Base-by-base conservation (phyloP, 2,329 filamentous ascomycete species). In the Microsporum audouinii region DNA sequence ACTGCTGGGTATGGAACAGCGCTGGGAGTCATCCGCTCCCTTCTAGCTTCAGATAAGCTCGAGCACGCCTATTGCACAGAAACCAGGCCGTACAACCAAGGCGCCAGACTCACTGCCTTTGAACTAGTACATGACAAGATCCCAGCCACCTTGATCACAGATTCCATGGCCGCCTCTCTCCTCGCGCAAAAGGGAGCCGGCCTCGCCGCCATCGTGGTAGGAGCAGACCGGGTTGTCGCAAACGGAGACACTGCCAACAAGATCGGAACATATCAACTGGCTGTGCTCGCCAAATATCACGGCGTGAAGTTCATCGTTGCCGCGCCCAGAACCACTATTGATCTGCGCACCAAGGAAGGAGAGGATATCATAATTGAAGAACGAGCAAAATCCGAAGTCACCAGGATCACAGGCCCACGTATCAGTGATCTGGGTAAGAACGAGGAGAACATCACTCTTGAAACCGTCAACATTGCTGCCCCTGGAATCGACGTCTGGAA, bases 211-310 rank as follows among this genome's bases (percentile, higher is more conserved):
- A 89, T 99, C 58, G 87, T 99, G 34, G 94, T 99, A 0, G 94
- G 94, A 33, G 94, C 94, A 2, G 94, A 99, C 73, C 85, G 94
- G 61, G 94, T 99, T 12, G 94, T 92, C 36, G 88, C 91, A 58
- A 99, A 99, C 69, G 94, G 94, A 34, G 94, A 99, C 76, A 97
- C 94, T 0, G 94, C 94, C 61, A 99, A 99, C 78, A 99, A 99
- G 79, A 95, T 99, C 64, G 94, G 94, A 58, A 99, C 94, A 0
- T 97, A 99, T 72, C 83, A 87, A 60, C 82, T 99, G 2, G 91
- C 94, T 2, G 91, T 97, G n/a, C 81, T 96, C 34, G 94, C 94
- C 27, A 86, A 82, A 66, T 80, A 91, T 69, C 94, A 99, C 69
- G 88, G 89, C 17, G 82, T 97, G 69, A 95, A 92, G 73, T 99